phyloP scores from a whole-genome alignment of 352 stramenopile species.

The Phytophthora sansomeana region DNA sequence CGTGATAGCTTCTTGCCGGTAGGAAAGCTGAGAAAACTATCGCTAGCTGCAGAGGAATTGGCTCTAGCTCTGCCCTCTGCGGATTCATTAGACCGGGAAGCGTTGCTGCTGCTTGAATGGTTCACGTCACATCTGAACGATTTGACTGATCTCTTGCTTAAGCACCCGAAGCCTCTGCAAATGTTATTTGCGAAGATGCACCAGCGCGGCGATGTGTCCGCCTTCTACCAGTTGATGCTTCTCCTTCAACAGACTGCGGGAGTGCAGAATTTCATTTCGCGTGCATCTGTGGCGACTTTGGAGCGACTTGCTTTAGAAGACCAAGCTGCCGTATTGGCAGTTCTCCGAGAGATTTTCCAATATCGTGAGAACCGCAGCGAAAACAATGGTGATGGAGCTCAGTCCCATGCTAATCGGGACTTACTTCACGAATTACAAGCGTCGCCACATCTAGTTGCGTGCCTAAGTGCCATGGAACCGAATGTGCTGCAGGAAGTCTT shows the following conservation, averaged over 20 bases:
- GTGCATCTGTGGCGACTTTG: slow-evolving; percentile 55
- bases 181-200: slow-evolving; percentile 76
- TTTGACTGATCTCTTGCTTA: slow-evolving; percentile 58
- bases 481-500: slow-evolving; percentile 74
- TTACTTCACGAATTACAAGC: slow-evolving; percentile 59
- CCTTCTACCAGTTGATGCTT: slow-evolving; percentile 76
- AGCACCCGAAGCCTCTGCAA: slow-evolving; percentile 64
- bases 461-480: slow-evolving; percentile 68
- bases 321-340: slow-evolving; percentile 47
- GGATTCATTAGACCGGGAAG: slow-evolving; percentile 28
- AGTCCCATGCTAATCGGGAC: slow-evolving; percentile 43
- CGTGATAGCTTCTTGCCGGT: slow-evolving; percentile 17
- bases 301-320: slow-evolving; percentile 73
- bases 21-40: slow-evolving; percentile 15
- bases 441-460: slow-evolving; percentile 66
- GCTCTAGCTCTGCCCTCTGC: slow-evolving; percentile 14
- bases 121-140: slow-evolving; percentile 64
- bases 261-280: slow-evolving; percentile 68
- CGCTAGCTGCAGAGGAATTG: slow-evolving; percentile 27
- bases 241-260: slow-evolving; percentile 63
- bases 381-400: slow-evolving; percentile 8
- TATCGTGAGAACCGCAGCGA: slow-evolving; percentile 24
- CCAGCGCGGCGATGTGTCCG: slow-evolving; percentile 46
- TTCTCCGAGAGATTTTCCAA: slow-evolving; percentile 68
- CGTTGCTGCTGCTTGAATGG: slow-evolving; percentile 60